Percentiles rank a stretch among this genome's conserved stretches.
phyloP scores from a whole-genome alignment of 495 filamentous ascomycete genomes.

The Baudoinia panamericana region DNA sequence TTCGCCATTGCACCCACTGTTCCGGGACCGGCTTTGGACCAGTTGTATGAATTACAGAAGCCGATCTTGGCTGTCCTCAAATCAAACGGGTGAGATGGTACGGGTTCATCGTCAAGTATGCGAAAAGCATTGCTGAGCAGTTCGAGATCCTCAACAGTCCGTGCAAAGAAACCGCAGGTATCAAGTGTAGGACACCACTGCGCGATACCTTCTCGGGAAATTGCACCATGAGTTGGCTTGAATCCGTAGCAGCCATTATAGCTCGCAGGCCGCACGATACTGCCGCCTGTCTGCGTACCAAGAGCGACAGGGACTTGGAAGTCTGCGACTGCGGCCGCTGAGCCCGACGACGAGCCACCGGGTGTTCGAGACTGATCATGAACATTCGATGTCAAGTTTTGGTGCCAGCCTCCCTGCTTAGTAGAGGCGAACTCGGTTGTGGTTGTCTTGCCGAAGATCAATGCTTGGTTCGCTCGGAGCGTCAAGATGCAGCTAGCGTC shows the following conservation, averaged over 20 bases:
- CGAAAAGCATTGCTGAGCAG: conserved; percentile 37
- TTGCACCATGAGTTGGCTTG: conserved; percentile 44
- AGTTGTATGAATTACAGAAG: conserved; percentile 35
- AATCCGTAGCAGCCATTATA: conserved; percentile 43
- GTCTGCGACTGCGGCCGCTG: conserved; percentile 40
- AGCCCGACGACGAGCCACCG: conserved; percentile 42
- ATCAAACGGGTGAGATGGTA: conserved; percentile 21
- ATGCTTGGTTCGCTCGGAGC: conserved; percentile 35
- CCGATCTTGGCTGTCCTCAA: conserved; percentile 36
- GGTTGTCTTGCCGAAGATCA: conserved; percentile 39
- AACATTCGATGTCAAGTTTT: conserved; percentile 33
- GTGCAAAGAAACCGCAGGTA: conserved; percentile 40
- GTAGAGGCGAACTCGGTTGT: conserved; percentile 41
- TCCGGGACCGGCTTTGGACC: conserved; percentile 37
- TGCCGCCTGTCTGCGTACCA: conserved; percentile 41
- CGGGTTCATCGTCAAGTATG: conserved; percentile 34
- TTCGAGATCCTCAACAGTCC: conserved; percentile 38
- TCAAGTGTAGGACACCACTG: conserved; percentile 38
- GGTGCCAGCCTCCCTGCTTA: conserved; percentile 22
- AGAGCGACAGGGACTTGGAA: conserved; percentile 37
- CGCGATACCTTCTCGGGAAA: conserved; percentile 41
- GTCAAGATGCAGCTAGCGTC: conserved; percentile 36
- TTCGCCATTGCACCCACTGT: conserved; percentile 33
- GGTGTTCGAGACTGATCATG: conserved; percentile 37
- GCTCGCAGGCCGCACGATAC: conserved; percentile 36